Evolutionary conservation across 1,284 basidiomycete species (phyloP), one percentile per base, ranked within the genome.

Genomic region (Ustilago tritici): DNA sequence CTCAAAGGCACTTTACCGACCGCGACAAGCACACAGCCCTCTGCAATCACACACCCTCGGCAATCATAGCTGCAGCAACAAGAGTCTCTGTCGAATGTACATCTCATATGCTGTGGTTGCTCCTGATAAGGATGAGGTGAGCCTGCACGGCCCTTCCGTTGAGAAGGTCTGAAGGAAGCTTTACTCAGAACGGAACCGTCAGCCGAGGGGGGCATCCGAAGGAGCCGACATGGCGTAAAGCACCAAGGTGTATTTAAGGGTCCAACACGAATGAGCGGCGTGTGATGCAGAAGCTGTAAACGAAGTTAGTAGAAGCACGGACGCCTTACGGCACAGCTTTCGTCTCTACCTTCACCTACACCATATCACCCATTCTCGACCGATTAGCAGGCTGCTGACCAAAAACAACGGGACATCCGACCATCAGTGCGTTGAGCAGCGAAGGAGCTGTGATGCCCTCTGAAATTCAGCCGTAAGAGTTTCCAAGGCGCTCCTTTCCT

Each of bases 271-370:
- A 31, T 32, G 14, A n/a, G 56, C 54, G 31, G 40, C 17, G 56
- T 31, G 55, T 57, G 40, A 57, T 14, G 56, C 41, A 46, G 56
- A 43, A 43, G 40, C 23, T 28, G 23, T 46, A 34, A 43, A 31
- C 23, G 3, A n/a, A 9, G 34, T 17, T 12, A 15, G 4, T 14
- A 23, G 41, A 46, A 31, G 19, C 46, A 47, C 14, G 19, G 46
- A 47, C 17, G 28, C 49, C 49, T 53, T 28, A 12, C 36, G 15
- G 11, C 36, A 31, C 54, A 2, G 7, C 35, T n/a, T 23, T 28
- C 54, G 23, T 4, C 35, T 19, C 31, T 15, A 2, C 15, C n/a
- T 35, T 53, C 31, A 53, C 14, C 15, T 32, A 41, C 28, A 49
- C 6, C 15, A 41, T 15, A 46, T 11, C 40, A 50, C 19, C 47